A percentile compares a stretch with the other conserved stretches of the same genome.
phyloP scores from a whole-genome alignment of 2,329 filamentous ascomycete genomes.

The Sporothrix globosa region DNA sequence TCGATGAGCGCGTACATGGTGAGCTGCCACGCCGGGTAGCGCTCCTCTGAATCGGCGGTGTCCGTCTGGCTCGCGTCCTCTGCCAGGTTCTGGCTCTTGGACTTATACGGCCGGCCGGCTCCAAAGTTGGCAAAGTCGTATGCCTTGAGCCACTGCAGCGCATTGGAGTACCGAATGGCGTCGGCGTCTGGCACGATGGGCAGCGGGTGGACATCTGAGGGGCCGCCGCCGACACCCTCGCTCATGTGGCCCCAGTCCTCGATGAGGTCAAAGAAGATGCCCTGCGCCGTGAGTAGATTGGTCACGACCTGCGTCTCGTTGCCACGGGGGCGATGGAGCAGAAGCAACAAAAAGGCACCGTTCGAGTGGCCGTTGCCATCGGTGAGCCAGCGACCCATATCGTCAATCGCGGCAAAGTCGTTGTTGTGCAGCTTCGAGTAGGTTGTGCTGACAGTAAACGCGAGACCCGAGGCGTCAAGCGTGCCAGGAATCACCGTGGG shows the following conservation, averaged over 20 bases:
- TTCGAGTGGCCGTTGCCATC: conserved; percentile 48
- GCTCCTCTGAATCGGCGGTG: background rate
- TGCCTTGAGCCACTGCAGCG: conserved; percentile 19
- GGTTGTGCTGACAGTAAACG: conserved; percentile 52
- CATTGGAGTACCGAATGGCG: conserved; percentile 34
- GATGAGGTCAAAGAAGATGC: conserved; percentile 46
- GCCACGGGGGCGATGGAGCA: conserved; percentile 47
- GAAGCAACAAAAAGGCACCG: conserved; percentile 50
- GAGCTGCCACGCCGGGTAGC: conserved; percentile 8
- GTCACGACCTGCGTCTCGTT: conserved; percentile 43
- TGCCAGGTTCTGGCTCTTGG: background rate
- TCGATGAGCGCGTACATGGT: conserved; percentile 51
- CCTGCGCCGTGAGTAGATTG: conserved; percentile 42
- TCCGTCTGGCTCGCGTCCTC: background rate
- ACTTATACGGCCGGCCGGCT: background rate
- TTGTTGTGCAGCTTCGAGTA: conserved; percentile 47
- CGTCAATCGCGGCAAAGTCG: conserved; percentile 47
- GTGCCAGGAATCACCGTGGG: background rate
- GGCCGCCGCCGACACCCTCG: conserved; percentile 22
- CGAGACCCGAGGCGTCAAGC: conserved; percentile 46
- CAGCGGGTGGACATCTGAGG: conserved; percentile 3
- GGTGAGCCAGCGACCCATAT: conserved; percentile 54
- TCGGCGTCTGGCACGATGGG: conserved; percentile 31
- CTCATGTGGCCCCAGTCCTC: conserved; percentile 36
- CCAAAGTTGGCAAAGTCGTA: conserved; percentile 24